Conservation (phyloP, 2,329 filamentous ascomycete species). For the Periconia digitata region DNA sequence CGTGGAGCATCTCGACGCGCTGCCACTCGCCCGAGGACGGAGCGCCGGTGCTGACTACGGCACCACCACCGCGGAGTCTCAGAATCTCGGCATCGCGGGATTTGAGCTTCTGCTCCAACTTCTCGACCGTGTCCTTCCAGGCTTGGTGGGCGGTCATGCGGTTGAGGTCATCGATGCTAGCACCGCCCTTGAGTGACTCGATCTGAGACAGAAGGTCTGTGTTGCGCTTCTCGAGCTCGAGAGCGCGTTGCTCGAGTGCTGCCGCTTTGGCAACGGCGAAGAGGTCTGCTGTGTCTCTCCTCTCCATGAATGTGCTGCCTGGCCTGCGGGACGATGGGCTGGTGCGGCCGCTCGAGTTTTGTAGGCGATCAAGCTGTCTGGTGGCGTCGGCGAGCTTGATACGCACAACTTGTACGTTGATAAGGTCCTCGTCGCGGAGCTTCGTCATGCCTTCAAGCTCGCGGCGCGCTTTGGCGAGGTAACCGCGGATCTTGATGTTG, state of each 20-base stretch:
- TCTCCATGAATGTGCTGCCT: conserved; percentile 34
- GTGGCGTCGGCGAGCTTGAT: conserved; percentile 45
- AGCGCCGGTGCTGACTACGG: background rate
- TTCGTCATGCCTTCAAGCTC: conserved; percentile 43
- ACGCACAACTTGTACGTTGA: conserved; percentile 44
- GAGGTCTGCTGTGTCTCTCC: conserved; percentile 41
- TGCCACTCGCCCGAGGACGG: conserved; percentile 28
- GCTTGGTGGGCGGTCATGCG: conserved; percentile 38
- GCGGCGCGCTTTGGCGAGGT: conserved; percentile 44
- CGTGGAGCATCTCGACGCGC: conserved; percentile 42
- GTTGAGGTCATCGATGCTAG: conserved; percentile 36
- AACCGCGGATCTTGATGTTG: conserved; percentile 45
- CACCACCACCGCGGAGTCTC: conserved; percentile 14
- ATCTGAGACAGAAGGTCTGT: conserved; percentile 37
- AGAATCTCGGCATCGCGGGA: conserved; percentile 33
- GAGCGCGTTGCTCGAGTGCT: conserved; percentile 46
- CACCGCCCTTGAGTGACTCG: conserved; percentile 27
- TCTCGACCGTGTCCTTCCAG: conserved; percentile 36
- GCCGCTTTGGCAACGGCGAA: conserved; percentile 47
- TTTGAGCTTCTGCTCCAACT: conserved; percentile 32
- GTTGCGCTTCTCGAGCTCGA: conserved; percentile 47
- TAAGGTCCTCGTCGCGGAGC: conserved; percentile 46
- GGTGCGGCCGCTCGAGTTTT: conserved; percentile 14
- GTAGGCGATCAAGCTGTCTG: conserved; percentile 35
- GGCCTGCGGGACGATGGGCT: conserved; percentile 32